Base-by-base conservation (phyloP, 257 asterid species). In the Gardenia jasminoides region DNA sequence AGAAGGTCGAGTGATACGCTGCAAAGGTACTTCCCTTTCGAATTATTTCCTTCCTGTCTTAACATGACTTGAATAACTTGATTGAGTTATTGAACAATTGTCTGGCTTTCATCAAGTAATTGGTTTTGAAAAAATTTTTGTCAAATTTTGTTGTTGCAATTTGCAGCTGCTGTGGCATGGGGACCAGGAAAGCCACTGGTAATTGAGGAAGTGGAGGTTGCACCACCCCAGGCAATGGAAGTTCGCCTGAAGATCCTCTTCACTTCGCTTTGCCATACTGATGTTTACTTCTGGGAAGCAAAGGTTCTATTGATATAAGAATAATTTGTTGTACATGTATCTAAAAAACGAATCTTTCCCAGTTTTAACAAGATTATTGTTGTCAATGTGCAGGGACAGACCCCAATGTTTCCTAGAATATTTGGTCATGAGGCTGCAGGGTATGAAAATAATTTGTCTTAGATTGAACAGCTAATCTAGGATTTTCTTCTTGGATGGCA, bases 271-370 rank as follows among this genome's bases (percentile, higher is more conserved):
- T 92, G 97, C 84, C 94, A 86, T 76, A 92, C 97, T 75, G 97
- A 91, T 83, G 85, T 91, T 58, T 91, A 88, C 85, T 91, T 90
- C 75, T 90, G 97, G 97, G 97, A 91, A 89, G 97, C 97, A 58
- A 87, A 92, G 92, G 94, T 91, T 43, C 31, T 1, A 10, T 33
- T 33, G 26, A 46, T 9, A 46, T 46, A 8, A 11, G 2, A 46
- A 46, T 46, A 8, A 46, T 46, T 46, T 8, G 10, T 46, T 11
- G 12, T 8, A 46, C 12, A 8, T 8, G 50, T 13, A 46, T 2
- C 12, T 10, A 1, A 11, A 10, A 8, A 46, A 10, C 12, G 2
- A 10, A 8, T 8, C 1, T 46, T 46, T 46, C 12, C 9, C 48
- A 46, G 50, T 46, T 8, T 46, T 58, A 20, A 58, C 64, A 58